Conservation (phyloP, 139 green algal species). For the Coccomyxa sp. region DNA sequence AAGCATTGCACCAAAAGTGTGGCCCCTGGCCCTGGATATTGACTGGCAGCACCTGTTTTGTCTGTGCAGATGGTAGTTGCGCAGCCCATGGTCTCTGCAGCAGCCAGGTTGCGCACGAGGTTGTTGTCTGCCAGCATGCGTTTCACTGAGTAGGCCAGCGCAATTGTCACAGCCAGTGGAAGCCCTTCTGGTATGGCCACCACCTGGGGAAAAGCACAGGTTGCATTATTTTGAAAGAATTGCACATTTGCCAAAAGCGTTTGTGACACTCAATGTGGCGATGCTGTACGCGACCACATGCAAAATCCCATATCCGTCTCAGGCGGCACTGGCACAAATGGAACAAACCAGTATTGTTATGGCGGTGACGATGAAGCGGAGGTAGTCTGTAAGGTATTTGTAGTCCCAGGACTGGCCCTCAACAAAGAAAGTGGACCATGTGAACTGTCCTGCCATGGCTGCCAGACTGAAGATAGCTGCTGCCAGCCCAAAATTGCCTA, state of each 20-base stretch:
- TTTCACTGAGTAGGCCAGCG: conserved; percentile 78
- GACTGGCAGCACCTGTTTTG: conserved; percentile 60
- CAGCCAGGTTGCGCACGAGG: conserved; percentile 68
- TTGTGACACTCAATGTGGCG: not conserved
- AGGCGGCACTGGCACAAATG: not conserved
- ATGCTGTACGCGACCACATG: not conserved
- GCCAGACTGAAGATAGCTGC: conserved; percentile 39
- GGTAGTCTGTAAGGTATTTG: conserved; percentile 55
- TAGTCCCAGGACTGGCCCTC: conserved; percentile 34
- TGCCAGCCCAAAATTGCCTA: conserved; percentile 65
- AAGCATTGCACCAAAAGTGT: too few relatives aligned
- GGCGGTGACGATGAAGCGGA: conserved; percentile 69
- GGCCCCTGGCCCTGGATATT: too few relatives aligned
- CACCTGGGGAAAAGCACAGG: conserved; percentile 38
- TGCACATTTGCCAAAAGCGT: not conserved
- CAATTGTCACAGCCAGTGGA: conserved; percentile 81
- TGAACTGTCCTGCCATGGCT: conserved; percentile 33
- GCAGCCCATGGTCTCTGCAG: conserved; percentile 89
- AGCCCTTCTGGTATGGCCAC: conserved; percentile 88
- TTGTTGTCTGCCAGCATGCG: conserved; percentile 66
- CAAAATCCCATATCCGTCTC: not conserved
- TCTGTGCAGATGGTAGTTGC: conserved; percentile 85
- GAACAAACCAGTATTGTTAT: conserved; percentile 72
- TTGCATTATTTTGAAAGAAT: not conserved
- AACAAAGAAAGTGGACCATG: conserved; percentile 40